Base-by-base conservation (phyloP, 208 protist genomes). In the Entamoeba moshkovskii region DNA sequence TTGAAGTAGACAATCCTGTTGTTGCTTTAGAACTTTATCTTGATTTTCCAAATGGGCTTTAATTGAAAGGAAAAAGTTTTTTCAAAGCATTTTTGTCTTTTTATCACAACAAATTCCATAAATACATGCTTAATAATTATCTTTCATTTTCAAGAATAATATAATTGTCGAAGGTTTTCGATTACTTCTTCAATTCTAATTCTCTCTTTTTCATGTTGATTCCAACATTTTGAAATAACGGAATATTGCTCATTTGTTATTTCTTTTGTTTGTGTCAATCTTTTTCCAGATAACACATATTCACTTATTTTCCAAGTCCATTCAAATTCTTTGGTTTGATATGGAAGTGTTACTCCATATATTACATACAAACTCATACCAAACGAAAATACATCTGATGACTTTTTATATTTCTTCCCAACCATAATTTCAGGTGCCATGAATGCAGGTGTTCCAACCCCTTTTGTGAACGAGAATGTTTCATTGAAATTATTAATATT, bases 21-120 rank as follows among this genome's bases (percentile, higher is more conserved):
- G 85, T 46, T 91, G 94, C 94, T 59, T 73, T 95, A 4, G 95
- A 96, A 93, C 52, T 96, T 66, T 25, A 95, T 49, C n/a, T 95
- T 38, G 91, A 96, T 38, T 73, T 73, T 2, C 59, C 59, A 11
- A 73, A 73, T 73, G 59, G 59, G 8, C 59, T 73, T 73, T 73
- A 73, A 73, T 73, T 73, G 6, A 3, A 49, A 49, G 16, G 16
- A 18, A 3, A 49, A 49, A 5, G 6, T 49, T 15, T 2, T 49
- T 49, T 18, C 6, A 49, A 3, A 18, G 47, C 16, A 0, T 49
- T 49, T 49, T 5, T 49, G 6, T 49, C 47, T 49, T 49, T 49
- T 49, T 49, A 49, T n/a, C n/a, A n/a, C n/a, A n/a, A n/a, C n/a
- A n/a, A n/a, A n/a, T n/a, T n/a, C n/a, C n/a, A n/a, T n/a, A n/a